Evolutionary conservation across 768 basidiomycete genomes (phyloP).

Genomic region (Boletus coccyginus): DNA sequence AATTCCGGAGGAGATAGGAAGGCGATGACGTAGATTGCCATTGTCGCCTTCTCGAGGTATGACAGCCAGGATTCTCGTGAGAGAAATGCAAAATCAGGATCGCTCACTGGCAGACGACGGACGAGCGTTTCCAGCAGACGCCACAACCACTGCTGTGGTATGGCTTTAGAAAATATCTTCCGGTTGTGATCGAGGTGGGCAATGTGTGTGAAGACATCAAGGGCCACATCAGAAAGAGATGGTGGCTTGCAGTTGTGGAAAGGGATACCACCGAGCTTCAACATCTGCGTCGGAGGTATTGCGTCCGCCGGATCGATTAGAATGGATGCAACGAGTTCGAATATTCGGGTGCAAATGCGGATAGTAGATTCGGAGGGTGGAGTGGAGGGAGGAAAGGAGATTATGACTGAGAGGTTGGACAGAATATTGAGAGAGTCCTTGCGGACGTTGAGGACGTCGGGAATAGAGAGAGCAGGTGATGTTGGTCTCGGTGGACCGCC

Average conservation of each 20-base stretch:
- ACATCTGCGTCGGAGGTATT: constrained; percentile 55
- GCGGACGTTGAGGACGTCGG: constrained; percentile 69
- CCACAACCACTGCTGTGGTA: constrained; percentile 59
- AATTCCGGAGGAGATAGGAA: constrained; percentile 78
- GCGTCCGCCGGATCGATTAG: constrained; percentile 69
- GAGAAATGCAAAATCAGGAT: constrained; percentile 69
- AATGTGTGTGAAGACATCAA: constrained; percentile 82
- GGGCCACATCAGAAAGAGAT: constrained; percentile 64
- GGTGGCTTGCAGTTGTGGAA: constrained; percentile 52
- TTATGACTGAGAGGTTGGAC: constrained; percentile 51
- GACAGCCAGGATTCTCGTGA: constrained; percentile 68
- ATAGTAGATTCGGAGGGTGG: constrained; percentile 40
- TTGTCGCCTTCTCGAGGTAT: constrained; percentile 73
- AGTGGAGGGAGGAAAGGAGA: constrained; percentile 45
- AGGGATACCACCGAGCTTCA: constrained; percentile 51
- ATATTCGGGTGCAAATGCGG: constrained; percentile 54
- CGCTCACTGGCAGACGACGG: constrained; percentile 78
- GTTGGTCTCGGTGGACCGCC: constrained; percentile 37
- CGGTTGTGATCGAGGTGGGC: constrained; percentile 78
- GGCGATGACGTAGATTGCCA: constrained; percentile 83
- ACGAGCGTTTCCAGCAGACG: constrained; percentile 67
- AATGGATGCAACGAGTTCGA: constrained; percentile 71
- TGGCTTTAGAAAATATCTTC: constrained; percentile 57
- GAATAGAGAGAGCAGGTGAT: constrained; percentile 61
- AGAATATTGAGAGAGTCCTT: constrained; percentile 76